Conservation (phyloP, 768 basidiomycete genomes). For the Tubosaeta brunneosetosa region DNA sequence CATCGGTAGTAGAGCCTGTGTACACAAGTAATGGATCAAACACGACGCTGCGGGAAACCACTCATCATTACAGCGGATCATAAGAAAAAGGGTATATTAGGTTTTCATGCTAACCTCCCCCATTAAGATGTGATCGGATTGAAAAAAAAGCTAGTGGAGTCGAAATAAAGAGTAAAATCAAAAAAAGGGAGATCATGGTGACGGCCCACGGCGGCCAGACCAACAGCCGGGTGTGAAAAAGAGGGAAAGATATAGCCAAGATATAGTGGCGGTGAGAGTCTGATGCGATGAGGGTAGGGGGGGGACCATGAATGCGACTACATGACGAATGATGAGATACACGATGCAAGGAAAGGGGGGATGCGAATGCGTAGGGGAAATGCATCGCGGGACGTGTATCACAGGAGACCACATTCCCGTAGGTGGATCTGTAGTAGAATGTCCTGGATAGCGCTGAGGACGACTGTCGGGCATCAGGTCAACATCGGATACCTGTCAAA, state of each 20-base stretch:
- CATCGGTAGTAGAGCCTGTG: neutral
- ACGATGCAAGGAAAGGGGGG: slow-evolving; percentile 9
- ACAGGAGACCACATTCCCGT: slow-evolving; percentile 78
- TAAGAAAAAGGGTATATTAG: slow-evolving; percentile 25
- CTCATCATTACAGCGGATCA: slow-evolving; percentile 18
- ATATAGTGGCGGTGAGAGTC: slow-evolving; percentile 16
- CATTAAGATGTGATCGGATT: neutral
- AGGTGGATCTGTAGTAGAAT: slow-evolving; percentile 83
- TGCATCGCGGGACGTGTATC: slow-evolving; percentile 4
- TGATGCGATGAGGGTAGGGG: slow-evolving; percentile 17
- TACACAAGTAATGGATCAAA: neutral
- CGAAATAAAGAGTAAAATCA: neutral
- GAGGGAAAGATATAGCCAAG: slow-evolving; percentile 18
- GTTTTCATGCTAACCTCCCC: slow-evolving; percentile 17
- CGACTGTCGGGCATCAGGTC: slow-evolving; percentile 39
- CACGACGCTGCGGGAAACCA: slow-evolving; percentile 1
- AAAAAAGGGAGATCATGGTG: slow-evolving; percentile 5
- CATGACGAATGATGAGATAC: slow-evolving; percentile 24
- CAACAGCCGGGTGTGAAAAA: slow-evolving; percentile 1
- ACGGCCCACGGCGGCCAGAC: slow-evolving; percentile 1
- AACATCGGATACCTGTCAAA: neutral
- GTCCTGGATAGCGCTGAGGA: slow-evolving; percentile 83
- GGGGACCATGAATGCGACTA: slow-evolving; percentile 20
- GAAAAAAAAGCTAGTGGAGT: neutral
- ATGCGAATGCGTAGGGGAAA: slow-evolving; percentile 1